Conservation (phyloP, 176 grass and related monocot species). For the Aegilops longissima region DNA sequence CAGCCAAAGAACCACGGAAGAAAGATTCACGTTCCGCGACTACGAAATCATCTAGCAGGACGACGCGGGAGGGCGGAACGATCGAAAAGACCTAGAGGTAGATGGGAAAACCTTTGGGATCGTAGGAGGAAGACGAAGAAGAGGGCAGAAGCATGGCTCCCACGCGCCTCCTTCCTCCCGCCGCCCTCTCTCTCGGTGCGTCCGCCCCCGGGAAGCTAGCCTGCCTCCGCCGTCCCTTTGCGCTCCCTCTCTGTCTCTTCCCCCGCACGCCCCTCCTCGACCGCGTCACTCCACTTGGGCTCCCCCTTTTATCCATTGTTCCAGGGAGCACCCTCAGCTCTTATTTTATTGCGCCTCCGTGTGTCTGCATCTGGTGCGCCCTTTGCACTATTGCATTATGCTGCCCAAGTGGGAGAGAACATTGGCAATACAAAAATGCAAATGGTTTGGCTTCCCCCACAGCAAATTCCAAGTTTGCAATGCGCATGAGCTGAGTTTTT, state of each 20-base stretch:
- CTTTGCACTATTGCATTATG: slow-evolving; percentile 1
- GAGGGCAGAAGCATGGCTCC: slow-evolving; percentile 45
- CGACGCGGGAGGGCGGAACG: not conserved
- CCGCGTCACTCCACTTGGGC: slow-evolving; percentile 33
- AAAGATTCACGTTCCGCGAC: not conserved
- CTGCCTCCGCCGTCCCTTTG: slow-evolving; percentile 27
- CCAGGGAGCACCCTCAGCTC: not conserved
- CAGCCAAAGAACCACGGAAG: not conserved
- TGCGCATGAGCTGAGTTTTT: not conserved
- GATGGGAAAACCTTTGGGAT: slow-evolving; percentile 33
- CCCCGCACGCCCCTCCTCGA: slow-evolving; percentile 31
- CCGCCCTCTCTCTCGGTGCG: slow-evolving; percentile 24
- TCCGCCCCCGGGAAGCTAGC: slow-evolving; percentile 23
- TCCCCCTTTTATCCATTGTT: slow-evolving; percentile 24
- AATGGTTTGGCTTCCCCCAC: slow-evolving; percentile 15
- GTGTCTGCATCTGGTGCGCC: slow-evolving; percentile 12
- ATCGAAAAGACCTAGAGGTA: not conserved
- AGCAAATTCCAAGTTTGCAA: not conserved
- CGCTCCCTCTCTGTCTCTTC: slow-evolving; percentile 17
- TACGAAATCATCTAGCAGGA: not conserved
- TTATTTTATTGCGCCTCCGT: slow-evolving; percentile 9
- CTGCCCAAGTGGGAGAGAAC: slow-evolving; percentile 13
- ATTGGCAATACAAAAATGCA: not conserved
- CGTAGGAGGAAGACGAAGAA: slow-evolving; percentile 41
- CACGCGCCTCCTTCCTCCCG: slow-evolving; percentile 23